A percentile compares a stretch with the other conserved stretches of the same genome.
phyloP scores from a whole-genome alignment of 1,284 basidiomycete species.

The Tilletia caries region DNA sequence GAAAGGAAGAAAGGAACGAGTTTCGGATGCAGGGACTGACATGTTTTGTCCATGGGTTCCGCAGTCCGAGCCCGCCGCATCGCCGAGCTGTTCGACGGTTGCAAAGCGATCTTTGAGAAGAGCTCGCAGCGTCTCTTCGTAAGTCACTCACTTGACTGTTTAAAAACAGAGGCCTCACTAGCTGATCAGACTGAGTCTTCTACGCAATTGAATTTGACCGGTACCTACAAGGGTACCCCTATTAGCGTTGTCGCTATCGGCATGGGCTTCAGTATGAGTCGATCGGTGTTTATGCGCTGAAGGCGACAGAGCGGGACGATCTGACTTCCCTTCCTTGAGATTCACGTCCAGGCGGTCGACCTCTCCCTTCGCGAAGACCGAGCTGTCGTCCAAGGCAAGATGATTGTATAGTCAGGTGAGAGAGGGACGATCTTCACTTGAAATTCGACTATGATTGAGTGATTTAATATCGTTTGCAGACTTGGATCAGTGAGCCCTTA shows the following conservation, averaged over 20 bases:
- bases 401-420: constrained; percentile 61
- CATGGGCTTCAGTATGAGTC: constrained; percentile 62
- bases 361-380: constrained; percentile 78
- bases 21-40: no score
- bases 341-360: constrained; percentile 69
- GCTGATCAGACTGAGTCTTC: background rate
- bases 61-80: constrained; percentile 63
- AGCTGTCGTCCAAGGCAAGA: constrained; percentile 72
- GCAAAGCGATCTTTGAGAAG: constrained; percentile 60
- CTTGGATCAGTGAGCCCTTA: constrained; percentile 2
- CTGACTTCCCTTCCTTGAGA: background rate
- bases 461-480: no score
- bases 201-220: constrained; percentile 67
- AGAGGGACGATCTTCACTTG: background rate
- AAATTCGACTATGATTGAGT: background rate
- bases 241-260: constrained; percentile 75
- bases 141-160: no score
- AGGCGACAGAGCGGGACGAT: no score
- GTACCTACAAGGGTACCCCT: constrained; percentile 67
- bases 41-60: no score
- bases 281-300: no score
- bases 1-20: no score
- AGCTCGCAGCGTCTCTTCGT: constrained; percentile 70
- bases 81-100: constrained; percentile 63
- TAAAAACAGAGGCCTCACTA: no score